phyloP scores from a whole-genome alignment of 345 rosid genomes.

The Adansonia digitata region DNA sequence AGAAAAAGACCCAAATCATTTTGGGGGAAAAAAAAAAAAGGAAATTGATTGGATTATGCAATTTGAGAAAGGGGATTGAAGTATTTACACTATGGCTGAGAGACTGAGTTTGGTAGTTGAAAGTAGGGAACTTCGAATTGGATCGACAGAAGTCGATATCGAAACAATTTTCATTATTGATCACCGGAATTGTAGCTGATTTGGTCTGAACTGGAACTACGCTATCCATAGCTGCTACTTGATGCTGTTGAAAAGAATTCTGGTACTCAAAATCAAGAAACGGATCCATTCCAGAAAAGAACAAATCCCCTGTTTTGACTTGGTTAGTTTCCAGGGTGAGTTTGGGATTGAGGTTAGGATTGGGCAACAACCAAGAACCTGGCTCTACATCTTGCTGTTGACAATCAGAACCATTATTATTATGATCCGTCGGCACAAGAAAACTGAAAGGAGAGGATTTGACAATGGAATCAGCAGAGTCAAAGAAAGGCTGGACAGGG shows the following conservation, averaged over 20 bases:
- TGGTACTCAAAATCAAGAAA: constrained; percentile 53
- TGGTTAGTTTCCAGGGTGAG: constrained; percentile 27
- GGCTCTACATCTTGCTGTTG: constrained; percentile 28
- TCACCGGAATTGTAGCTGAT: constrained; percentile 29
- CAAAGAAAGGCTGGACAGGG: constrained; percentile 69
- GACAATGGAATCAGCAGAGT: constrained; percentile 30
- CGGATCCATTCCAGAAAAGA: constrained; percentile 50
- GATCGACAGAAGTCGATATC: constrained; percentile 52
- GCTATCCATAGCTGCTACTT: constrained; percentile 51
- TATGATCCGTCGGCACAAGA: constrained; percentile 23
- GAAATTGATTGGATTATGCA: not conserved
- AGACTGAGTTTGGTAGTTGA: constrained; percentile 39
- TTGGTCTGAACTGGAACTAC: constrained; percentile 73
- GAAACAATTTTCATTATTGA: constrained; percentile 41
- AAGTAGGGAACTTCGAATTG: constrained; percentile 50
- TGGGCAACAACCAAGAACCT: constrained; percentile 33
- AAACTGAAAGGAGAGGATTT: constrained; percentile 38
- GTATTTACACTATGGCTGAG: constrained; percentile 49
- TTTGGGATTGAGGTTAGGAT: constrained; percentile 20
- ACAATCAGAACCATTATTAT: constrained; percentile 16
- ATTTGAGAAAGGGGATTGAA: not conserved
- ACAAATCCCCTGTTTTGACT: constrained; percentile 29
- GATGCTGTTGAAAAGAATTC: constrained; percentile 36
- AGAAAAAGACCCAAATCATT: not conserved
- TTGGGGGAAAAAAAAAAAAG: too few species aligned